phyloP scores from a whole-genome alignment of 352 stramenopile species.

The Pythium phragmiticola region DNA sequence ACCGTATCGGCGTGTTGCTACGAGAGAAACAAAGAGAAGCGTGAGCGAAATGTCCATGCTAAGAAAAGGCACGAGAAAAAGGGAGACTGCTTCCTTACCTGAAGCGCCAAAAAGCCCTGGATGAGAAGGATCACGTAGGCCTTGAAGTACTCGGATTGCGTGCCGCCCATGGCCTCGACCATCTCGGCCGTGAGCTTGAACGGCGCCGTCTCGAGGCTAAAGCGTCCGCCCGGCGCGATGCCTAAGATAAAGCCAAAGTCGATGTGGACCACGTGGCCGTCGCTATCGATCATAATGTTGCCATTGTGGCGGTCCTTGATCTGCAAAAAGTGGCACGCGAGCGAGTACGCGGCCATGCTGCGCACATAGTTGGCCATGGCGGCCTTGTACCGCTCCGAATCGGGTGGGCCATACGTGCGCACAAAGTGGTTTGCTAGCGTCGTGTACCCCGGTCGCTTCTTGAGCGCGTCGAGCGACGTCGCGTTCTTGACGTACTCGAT shows the following conservation, averaged over 20 bases:
- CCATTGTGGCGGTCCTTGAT: conserved; percentile 99
- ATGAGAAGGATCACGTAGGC: conserved; percentile 98
- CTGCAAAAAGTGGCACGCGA: conserved; percentile 97
- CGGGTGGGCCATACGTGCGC: conserved; percentile 88
- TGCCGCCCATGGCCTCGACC: conserved; percentile 96
- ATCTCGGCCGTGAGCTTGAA: conserved; percentile 99
- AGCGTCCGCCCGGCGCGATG: conserved; percentile 92
- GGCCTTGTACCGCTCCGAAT: conserved; percentile 85
- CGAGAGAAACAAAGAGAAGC: conserved; percentile 25
- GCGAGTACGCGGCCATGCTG: conserved; percentile 97
- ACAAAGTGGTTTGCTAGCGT: conserved; percentile 91
- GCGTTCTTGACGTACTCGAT: conserved; percentile 97
- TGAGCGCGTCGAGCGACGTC: conserved; percentile 96
- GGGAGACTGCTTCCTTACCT: conserved; percentile 43
- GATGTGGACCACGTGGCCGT: conserved; percentile 98
- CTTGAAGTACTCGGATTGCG: conserved; percentile 90
- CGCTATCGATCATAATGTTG: conserved; percentile 99
- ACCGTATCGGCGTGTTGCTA: conserved; percentile 92
- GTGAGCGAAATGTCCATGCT: neutral
- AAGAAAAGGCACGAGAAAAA: no score
- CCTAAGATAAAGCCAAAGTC: conserved; percentile 99
- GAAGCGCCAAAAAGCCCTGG: conserved; percentile 95
- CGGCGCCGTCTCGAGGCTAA: conserved; percentile 96
- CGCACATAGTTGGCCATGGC: conserved; percentile 97
- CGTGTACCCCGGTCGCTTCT: conserved; percentile 86